Evolutionary conservation across 108 stramenopile genomes (phyloP), one percentile per base, ranked within the genome.

Genomic region (Epithemia pelagica): DNA sequence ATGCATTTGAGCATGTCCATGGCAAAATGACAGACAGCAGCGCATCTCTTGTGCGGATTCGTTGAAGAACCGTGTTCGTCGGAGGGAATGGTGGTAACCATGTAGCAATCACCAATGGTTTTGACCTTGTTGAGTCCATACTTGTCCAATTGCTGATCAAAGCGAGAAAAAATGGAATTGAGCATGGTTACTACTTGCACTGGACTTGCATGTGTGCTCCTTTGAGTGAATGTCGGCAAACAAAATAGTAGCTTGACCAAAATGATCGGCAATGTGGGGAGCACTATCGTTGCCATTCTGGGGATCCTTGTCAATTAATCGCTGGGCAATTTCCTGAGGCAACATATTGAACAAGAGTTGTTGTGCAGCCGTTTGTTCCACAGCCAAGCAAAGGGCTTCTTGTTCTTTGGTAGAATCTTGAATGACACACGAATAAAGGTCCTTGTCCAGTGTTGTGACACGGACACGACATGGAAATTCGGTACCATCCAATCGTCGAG

Each of bases 231-330:
- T 84, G 57, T 81, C 83, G 1, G 79, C 82, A 67, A 83, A 79
- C 18, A 82, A 62, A 32, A 71, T 65, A 29, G 78, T 78, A 8
- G 77, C 75, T 30, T 78, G 75, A 23, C 73, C 74, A 66, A 67
- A 78, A 66, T 75, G 74, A 69, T 81, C 80, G 8, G 81, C 78
- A 64, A 82, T 79, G 32, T 79, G 76, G 5, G 37, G 37, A 46
- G 5, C 37, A 46, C 37, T 46, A 5, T 46, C 15, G n/a, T n/a
- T n/a, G n/a, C n/a, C n/a, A n/a, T n/a, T n/a, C 58, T 60, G 52
- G 15, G 78, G 69, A 54, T 76, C 72, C 63, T 79, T 82, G n/a
- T n/a, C n/a, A n/a, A n/a, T n/a, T 2, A 83, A 59, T 21, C 82
- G 67, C 32, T 68, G 29, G 30, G 78, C 78, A 25, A 83, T 78